Conservation (phyloP, 2,329 filamentous ascomycete genomes). For the Dactylonectria macrodidyma region DNA sequence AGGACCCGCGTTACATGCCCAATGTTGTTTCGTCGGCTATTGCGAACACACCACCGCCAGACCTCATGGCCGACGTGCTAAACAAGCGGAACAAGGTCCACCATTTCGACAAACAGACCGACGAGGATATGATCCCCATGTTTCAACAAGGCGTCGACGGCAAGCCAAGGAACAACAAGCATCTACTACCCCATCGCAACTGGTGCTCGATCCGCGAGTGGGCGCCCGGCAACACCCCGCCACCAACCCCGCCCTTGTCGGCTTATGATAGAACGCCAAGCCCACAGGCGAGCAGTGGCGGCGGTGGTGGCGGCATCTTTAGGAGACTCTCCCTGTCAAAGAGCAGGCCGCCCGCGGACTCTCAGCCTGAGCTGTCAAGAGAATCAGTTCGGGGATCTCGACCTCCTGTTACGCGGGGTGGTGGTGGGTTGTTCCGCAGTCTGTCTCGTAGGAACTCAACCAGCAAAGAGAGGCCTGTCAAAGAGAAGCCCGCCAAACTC, state of each 20-base stretch:
- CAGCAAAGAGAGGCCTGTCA: conserved; percentile 52
- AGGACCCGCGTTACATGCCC: conserved; percentile 96
- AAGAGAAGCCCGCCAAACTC: conserved; percentile 52
- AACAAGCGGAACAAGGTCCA: conserved; percentile 92
- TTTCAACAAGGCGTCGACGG: conserved; percentile 92
- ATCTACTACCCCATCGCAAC: conserved; percentile 89
- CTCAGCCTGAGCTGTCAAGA: conserved; percentile 56
- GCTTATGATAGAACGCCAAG: conserved; percentile 60
- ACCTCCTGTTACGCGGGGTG: conserved; percentile 63
- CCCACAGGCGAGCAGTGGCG: conserved; percentile 51
- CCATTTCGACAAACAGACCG: conserved; percentile 81
- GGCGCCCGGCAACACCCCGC: conserved; percentile 82
- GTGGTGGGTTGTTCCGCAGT: conserved; percentile 62
- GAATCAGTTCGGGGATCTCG: conserved; percentile 60
- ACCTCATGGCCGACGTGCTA: conserved; percentile 89
- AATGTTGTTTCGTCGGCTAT: conserved; percentile 96
- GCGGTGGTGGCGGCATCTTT: conserved; percentile 55
- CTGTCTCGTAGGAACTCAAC: conserved; percentile 55
- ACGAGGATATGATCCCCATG: conserved; percentile 96
- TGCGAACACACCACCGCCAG: conserved; percentile 90
- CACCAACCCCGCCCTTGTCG: conserved; percentile 73
- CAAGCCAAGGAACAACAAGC: conserved; percentile 91
- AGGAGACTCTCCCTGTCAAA: conserved; percentile 61
- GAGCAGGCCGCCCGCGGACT: conserved; percentile 53
- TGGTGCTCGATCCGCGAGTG: conserved; percentile 96